A percentile compares a stretch with the other conserved stretches of the same genome.
phyloP scores from a whole-genome alignment of 1,139 yeast species.

The Debaryomyces subglobosus region DNA sequence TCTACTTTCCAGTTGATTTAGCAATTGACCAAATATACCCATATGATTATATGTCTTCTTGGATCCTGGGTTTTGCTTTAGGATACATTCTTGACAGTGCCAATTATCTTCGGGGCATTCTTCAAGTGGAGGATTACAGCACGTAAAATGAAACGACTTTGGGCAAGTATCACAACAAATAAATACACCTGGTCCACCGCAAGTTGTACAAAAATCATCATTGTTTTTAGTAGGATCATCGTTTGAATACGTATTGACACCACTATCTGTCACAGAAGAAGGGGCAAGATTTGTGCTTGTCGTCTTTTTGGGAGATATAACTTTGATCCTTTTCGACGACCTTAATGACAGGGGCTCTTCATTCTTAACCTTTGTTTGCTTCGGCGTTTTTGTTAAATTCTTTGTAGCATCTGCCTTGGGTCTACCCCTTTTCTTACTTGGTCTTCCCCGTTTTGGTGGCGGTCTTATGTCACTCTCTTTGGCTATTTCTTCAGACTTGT shows the following conservation, averaged over 20 bases:
- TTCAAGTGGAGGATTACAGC: conserved; percentile 89
- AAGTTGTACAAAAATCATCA: conserved; percentile 86
- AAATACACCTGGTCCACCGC: conserved; percentile 87
- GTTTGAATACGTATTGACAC: conserved; percentile 15
- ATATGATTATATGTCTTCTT: conserved; percentile 41
- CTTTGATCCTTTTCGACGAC: conserved; percentile 38
- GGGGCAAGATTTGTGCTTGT: conserved; percentile 35
- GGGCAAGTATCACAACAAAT: conserved; percentile 96
- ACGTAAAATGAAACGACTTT: conserved; percentile 84
- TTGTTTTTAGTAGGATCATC: conserved; percentile 51
- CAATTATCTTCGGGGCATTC: conserved; percentile 86
- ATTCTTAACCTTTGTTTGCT: conserved; percentile 13
- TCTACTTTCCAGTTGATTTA: conserved; percentile 57
- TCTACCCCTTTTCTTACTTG: conserved; percentile 10
- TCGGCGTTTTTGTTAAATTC: conserved; percentile 18
- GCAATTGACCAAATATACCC: conserved; percentile 64
- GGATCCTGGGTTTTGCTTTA: conserved; percentile 31
- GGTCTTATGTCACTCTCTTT: conserved; percentile 36
- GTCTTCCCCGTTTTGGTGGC: conserved; percentile 12
- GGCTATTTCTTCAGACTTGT: conserved; percentile 35
- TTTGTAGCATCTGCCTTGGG: conserved; percentile 15
- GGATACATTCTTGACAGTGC: conserved; percentile 78
- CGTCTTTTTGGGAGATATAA: conserved; percentile 45
- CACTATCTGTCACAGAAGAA: conserved; percentile 16
- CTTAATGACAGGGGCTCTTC: conserved; percentile 19